Base-by-base conservation (phyloP, 2,329 filamentous ascomycete genomes). In the Scytalidium sp. region DNA sequence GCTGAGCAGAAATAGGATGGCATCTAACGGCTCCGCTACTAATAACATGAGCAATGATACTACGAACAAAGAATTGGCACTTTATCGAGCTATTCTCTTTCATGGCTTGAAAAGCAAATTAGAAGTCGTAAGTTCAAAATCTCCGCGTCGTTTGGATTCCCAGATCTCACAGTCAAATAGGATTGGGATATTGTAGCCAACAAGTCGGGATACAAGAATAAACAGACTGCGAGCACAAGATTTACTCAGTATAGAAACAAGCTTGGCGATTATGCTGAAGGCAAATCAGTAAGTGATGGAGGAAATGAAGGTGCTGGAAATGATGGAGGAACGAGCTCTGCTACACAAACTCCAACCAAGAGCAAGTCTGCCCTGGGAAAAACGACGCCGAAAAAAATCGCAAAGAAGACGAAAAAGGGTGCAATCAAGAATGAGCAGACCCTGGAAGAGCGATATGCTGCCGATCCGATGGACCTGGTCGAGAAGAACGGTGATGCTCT, bases 201-300 rank as follows among this genome's bases (percentile, higher is more conserved):
- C 0, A 69, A 72, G 11, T 60, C 66, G 11, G 66, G 67, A 8
- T 74, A 75, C 66, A 75, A 75, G 52, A 77, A 70, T 32, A 72
- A 66, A 0, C 64, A 66, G 8, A 70, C 71, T 3, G 76, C 77
- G 36, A 50, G 75, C 67, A 69, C 71, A 36, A 74, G 77, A 42
- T 80, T 74, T 50, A 69, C 73, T 3, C 75, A 80, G 51, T 71
- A 80, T 52, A 78, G 74, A 61, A 65, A 67, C 42, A 76, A 77
- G 62, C 64, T 74, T 1, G 70, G 70, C 3, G 46, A 27, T 19
- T 43, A 10, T 9, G 47, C 15, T 41, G 45, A 36, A 41, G 19
- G 17, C 17, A 8, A n/a, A 36, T 5, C 15, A 36, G 13, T 36
- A 36, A n/a, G 11, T 9, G 32, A n/a, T 9, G 32, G 32, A 36